These are phyloP conservation scores for Pulveroboletus frians DNA, from an alignment of 768 basidiomycete species.

Conservation along the genomic window DNA sequence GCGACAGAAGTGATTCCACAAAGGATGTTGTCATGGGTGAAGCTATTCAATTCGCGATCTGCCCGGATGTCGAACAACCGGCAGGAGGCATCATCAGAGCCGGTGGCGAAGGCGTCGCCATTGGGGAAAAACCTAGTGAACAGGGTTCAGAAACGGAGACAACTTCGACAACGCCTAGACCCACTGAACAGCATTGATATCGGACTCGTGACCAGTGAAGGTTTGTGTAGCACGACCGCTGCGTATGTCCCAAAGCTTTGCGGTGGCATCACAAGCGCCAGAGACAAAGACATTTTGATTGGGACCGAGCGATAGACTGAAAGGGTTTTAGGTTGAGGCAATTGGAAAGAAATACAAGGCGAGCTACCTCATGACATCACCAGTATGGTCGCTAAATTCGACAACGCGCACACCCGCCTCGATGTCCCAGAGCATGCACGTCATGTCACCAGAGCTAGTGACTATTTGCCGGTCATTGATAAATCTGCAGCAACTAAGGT, in stretches of 20 bases:
- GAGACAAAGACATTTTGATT: conserved; percentile 97
- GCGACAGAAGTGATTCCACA: conserved; percentile 99
- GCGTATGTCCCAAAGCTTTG: conserved; percentile 98
- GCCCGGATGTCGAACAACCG: conserved; percentile 97
- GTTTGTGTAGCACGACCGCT: conserved; percentile 97
- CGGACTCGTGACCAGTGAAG: conserved; percentile 96
- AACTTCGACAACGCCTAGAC: conserved; percentile 30
- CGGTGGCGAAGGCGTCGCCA: conserved; percentile 97
- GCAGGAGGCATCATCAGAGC: conserved; percentile 98
- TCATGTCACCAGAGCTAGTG: conserved; percentile 98
- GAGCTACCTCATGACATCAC: conserved; percentile 95
- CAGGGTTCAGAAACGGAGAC: conserved; percentile 4
- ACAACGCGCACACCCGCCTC: conserved; percentile 96
- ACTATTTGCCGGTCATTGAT: conserved; percentile 99
- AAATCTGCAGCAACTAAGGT: conserved; percentile 97
- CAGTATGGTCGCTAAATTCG: conserved; percentile 98
- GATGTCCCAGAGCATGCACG: conserved; percentile 99
- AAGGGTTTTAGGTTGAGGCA: conserved; percentile 7
- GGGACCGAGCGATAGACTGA: conserved; percentile 88
- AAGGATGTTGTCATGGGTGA: conserved; percentile 97
- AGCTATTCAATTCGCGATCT: conserved; percentile 93
- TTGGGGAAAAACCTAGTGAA: conserved; percentile 92
- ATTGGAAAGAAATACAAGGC: conserved; percentile 1
- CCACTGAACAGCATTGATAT: conserved; percentile 98
- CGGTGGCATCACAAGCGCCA: conserved; percentile 96